Conservation (phyloP, 1,284 basidiomycete species). For the Cutaneotrichosporon cyanovorans region DNA sequence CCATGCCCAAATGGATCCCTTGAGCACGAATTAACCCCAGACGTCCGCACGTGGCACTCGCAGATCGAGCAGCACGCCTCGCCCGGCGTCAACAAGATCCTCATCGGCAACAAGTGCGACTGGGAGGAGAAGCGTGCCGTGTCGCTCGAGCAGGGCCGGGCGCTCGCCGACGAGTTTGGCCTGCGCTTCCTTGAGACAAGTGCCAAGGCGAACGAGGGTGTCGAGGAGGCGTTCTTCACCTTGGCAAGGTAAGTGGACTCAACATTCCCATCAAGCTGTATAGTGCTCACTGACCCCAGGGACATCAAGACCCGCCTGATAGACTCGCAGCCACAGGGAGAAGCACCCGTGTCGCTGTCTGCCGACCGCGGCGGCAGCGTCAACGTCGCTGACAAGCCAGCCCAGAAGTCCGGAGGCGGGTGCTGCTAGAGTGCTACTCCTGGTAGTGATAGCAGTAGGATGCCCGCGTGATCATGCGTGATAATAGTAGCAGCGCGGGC, state of each 20-base stretch:
- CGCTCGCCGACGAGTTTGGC: slow-evolving; percentile 74
- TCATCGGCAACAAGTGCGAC: slow-evolving; percentile 98
- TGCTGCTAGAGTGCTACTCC: slow-evolving; percentile 29
- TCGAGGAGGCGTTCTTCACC: slow-evolving; percentile 98
- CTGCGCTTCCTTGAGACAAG: slow-evolving; percentile 97
- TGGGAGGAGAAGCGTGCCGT: slow-evolving; percentile 96
- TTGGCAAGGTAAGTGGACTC: slow-evolving; percentile 71
- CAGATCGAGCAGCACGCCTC: slow-evolving; percentile 99
- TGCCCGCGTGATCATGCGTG: no score
- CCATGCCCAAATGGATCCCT: no score
- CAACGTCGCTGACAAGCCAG: slow-evolving; percentile 36
- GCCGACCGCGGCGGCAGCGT: slow-evolving; percentile 33
- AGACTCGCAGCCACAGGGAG: slow-evolving; percentile 77
- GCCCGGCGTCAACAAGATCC: slow-evolving; percentile 93
- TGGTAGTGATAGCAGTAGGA: no score
- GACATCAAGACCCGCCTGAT: slow-evolving; percentile 96
- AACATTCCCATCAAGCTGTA: no score
- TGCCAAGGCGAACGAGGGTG: slow-evolving; percentile 94
- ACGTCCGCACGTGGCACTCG: slow-evolving; percentile 97
- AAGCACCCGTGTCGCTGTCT: slow-evolving; percentile 25
- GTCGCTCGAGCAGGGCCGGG: slow-evolving; percentile 58
- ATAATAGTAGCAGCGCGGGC: no score
- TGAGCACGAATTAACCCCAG: no score
- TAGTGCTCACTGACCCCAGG: slow-evolving; percentile 48
- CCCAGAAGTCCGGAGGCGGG: slow-evolving; percentile 23